Evolutionary conservation across 106 monocot genomes (phyloP).

Genomic region (Posidonia australis): DNA sequence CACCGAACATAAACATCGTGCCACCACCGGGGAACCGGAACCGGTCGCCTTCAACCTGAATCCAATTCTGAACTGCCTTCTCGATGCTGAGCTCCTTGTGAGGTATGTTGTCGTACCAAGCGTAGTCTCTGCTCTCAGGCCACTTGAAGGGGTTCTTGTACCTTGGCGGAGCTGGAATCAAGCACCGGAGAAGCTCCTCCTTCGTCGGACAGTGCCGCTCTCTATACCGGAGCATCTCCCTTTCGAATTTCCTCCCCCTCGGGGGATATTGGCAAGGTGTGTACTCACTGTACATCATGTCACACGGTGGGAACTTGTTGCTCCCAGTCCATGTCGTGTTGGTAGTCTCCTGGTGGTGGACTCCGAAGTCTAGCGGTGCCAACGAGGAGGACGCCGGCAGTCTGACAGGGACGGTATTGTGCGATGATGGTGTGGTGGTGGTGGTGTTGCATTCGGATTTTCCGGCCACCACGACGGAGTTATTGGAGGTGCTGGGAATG

Average conservation of each 20-base stretch:
- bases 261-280: slow-evolving; percentile 60
- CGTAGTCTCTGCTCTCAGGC: slow-evolving; percentile 41
- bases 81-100: slow-evolving; percentile 64
- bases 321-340: slow-evolving; percentile 5
- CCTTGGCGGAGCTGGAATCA: slow-evolving; percentile 53
- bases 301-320: slow-evolving; percentile 29
- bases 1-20: slow-evolving; percentile 64
- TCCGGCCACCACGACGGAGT: background rate
- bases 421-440: too few relatives aligned
- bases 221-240: slow-evolving; percentile 42
- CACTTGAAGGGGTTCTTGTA: slow-evolving; percentile 66
- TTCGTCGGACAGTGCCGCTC: slow-evolving; percentile 55
- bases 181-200: slow-evolving; percentile 40
- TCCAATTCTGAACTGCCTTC: slow-evolving; percentile 75
- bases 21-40: slow-evolving; percentile 66
- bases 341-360: slow-evolving; percentile 37
- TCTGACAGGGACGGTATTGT: background rate
- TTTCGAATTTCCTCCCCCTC: slow-evolving; percentile 41
- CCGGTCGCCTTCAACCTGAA: slow-evolving; percentile 52
- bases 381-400: slow-evolving; percentile 1
- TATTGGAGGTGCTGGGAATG: background rate
- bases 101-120: slow-evolving; percentile 47
- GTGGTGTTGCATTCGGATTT: slow-evolving; percentile 7
- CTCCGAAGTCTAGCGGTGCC: slow-evolving; percentile 36
- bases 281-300: slow-evolving; percentile 48